Evolutionary conservation across 768 basidiomycete genomes (phyloP).

Genomic region (Mycena alexandri): DNA sequence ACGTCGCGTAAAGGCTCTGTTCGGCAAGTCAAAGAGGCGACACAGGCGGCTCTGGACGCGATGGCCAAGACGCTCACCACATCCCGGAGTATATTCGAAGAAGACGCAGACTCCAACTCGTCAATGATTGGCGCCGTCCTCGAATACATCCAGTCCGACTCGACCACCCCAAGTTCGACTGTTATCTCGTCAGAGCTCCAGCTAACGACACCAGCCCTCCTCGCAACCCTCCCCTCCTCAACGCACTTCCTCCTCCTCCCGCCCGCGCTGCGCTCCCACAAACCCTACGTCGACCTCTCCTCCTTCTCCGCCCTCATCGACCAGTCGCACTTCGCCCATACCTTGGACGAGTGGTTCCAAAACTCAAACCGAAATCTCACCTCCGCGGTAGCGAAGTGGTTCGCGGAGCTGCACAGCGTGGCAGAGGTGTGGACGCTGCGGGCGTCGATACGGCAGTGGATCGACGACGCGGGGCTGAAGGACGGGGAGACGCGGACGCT

Average conservation of each 20-base stretch:
- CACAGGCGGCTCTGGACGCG: constrained; percentile 64
- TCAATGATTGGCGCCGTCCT: constrained; percentile 72
- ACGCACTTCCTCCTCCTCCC: constrained; percentile 87
- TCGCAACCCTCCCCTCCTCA: constrained; percentile 83
- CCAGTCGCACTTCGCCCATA: constrained; percentile 56
- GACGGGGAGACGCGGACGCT: constrained; percentile 61
- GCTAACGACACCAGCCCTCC: constrained; percentile 75
- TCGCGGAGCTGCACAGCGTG: constrained; percentile 68
- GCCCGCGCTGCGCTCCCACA: constrained; percentile 76
- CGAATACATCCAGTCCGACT: constrained; percentile 71
- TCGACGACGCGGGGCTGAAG: constrained; percentile 59
- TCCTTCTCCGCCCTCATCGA: constrained; percentile 68
- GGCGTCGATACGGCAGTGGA: constrained; percentile 61
- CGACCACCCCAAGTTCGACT: constrained; percentile 35
- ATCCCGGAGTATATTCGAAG: constrained; percentile 69
- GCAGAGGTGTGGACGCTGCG: constrained; percentile 82
- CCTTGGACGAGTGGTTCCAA: constrained; percentile 74
- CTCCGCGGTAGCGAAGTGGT: constrained; percentile 65
- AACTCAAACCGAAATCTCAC: constrained; percentile 62
- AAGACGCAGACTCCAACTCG: constrained; percentile 46
- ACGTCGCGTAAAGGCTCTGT: constrained; percentile 51
- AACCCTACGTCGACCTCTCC: constrained; percentile 84
- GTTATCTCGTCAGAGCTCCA: constrained; percentile 64
- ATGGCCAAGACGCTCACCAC: constrained; percentile 71
- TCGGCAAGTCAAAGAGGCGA: constrained; percentile 66